These are phyloP conservation scores for Silybum marianum DNA, from an alignment of 129 eudicot genomes.

Conservation along the genomic window DNA sequence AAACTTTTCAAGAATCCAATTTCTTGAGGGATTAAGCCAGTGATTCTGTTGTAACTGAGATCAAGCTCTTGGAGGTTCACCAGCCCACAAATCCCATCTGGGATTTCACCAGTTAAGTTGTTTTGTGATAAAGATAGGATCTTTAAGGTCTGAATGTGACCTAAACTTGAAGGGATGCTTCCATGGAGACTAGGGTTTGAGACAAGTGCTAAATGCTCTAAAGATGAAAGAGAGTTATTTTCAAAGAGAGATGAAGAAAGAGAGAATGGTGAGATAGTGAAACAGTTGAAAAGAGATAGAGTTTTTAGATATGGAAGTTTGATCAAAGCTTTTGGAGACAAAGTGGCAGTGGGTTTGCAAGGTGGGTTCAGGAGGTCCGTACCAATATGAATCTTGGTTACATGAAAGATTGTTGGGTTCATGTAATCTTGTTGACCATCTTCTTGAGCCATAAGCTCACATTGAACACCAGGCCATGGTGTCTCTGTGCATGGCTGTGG, in stretches of 20 bases:
- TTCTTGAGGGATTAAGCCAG: conserved; percentile 57
- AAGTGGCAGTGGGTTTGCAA: conserved; percentile 48
- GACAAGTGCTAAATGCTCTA: conserved; percentile 52
- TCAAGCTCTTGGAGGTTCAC: conserved; percentile 59
- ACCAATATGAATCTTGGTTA: conserved; percentile 71
- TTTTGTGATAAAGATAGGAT: conserved; percentile 56
- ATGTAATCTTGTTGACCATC: conserved; percentile 34
- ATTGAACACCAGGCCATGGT: conserved; percentile 80
- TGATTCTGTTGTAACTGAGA: conserved; percentile 53
- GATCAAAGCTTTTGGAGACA: conserved; percentile 41
- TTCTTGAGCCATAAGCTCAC: conserved; percentile 60
- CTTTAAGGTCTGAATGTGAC: conserved; percentile 34
- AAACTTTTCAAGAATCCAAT: conserved; percentile 46
- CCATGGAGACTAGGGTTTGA: conserved; percentile 65
- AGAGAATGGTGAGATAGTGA: conserved; percentile 43
- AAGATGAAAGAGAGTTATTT: conserved; percentile 39
- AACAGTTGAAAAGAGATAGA: conserved; percentile 59
- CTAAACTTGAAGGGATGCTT: conserved; percentile 49
- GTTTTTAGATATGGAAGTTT: conserved; percentile 62
- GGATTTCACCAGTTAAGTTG: conserved; percentile 54
- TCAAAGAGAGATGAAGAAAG: conserved; percentile 44
- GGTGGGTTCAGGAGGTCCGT: conserved; percentile 57
- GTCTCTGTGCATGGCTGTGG: conserved; percentile 74
- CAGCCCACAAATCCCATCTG: conserved; percentile 43
- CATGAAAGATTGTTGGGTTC: conserved; percentile 60